phyloP scores from a whole-genome alignment of 2,329 filamentous ascomycete genomes.

The Colletotrichum chlorophyti region DNA sequence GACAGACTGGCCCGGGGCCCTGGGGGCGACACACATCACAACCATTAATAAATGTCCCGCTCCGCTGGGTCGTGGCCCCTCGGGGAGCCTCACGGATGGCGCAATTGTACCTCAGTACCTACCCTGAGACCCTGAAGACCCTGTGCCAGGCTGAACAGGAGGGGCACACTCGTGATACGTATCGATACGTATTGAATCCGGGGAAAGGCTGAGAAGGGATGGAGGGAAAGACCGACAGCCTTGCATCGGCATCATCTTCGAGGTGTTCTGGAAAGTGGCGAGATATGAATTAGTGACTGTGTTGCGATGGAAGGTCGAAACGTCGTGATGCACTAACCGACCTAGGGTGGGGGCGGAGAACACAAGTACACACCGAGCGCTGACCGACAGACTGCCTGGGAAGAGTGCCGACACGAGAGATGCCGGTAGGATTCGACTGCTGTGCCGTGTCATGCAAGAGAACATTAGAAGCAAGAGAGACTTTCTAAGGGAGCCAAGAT shows the following conservation, averaged over 20 bases:
- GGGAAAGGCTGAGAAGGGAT: constrained; percentile 25
- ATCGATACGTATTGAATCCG: constrained; percentile 27
- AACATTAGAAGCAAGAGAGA: background rate
- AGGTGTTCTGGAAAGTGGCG: background rate
- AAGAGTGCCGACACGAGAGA: background rate
- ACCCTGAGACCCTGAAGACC: constrained; percentile 14
- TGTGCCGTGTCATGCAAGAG: background rate
- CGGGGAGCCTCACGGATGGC: constrained; percentile 21
- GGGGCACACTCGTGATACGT: constrained; percentile 24
- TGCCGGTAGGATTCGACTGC: background rate
- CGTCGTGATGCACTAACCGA: background rate
- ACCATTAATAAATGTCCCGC: constrained; percentile 15
- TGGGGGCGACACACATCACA: constrained; percentile 7
- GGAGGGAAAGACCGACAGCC: constrained; percentile 4
- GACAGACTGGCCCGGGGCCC: background rate
- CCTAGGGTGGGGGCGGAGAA: background rate
- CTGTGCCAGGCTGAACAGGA: constrained; percentile 20
- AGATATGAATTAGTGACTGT: background rate
- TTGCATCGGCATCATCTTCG: constrained; percentile 7
- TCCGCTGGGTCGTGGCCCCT: constrained; percentile 13
- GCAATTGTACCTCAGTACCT: constrained; percentile 24
- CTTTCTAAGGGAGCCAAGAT: background rate
- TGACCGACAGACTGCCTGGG: constrained; percentile 3
- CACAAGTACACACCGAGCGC: constrained; percentile 3
- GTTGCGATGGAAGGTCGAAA: background rate